Evolutionary conservation across 331 rosid species (phyloP), one percentile per base, ranked within the genome.

Genomic region (Quercus tomentella): DNA sequence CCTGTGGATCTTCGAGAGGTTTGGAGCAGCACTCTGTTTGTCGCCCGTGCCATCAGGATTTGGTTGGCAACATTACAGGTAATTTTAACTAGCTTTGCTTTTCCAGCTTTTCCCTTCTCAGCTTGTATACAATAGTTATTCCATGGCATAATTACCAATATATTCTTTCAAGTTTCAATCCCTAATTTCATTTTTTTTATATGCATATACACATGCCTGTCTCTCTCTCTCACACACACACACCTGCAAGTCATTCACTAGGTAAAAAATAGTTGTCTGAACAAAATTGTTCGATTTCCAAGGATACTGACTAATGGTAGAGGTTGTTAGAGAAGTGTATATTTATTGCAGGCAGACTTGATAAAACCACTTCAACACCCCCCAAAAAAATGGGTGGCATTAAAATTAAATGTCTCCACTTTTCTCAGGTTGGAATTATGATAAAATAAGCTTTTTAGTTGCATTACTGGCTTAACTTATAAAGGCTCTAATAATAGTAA

Each of bases 11-110:
- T 25, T 56, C 72, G n/a, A 84, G 84, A 84, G 82, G 83, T 77
- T 79, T 79, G 60, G 84, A 88, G 85, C 81, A 79, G 75, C 79
- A 80, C 74, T 69, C 49, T 66, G 45, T 43, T 76, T 49, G 79
- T 86, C 60, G 17, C 25, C 62, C 82, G 58, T 41, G 70, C 67
- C 80, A 65, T 68, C 79, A 41, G 56, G 92, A 88, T 71, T 82
- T 73, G 55, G 73, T 71, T 86, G 78, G 79, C 78, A 79, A 70
- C 82, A 52, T 77, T 73, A 72, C 84, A 79, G 98, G 98, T 94
- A 90, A 67, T 45, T 52, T 41, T 84, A 69, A 58, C 55, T 22
- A 51, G 18, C 72, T 56, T 79, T 33, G n/a, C 18, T 57, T 61
- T 63, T 15, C 49, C 7, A 15, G 6, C 45, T 70, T 8, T 33